phyloP scores from a whole-genome alignment of 2,329 filamentous ascomycete species.

The Ophiostoma ips region DNA sequence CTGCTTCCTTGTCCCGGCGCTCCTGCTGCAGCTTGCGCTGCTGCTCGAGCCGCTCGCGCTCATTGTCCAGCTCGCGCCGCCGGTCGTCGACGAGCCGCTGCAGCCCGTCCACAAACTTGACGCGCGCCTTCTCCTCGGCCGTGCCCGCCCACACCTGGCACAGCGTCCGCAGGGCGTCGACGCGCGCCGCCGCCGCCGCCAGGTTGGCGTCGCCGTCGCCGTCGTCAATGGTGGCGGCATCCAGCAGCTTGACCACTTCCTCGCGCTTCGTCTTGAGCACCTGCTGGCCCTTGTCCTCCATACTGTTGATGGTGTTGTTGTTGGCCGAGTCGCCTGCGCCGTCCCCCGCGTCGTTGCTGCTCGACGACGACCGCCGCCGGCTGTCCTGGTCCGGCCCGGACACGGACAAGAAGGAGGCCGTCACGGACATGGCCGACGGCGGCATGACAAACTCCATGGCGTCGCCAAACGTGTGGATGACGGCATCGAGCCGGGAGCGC shows the following conservation, averaged over 20 bases:
- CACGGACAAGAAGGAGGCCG: constrained; percentile 78
- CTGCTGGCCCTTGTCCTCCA: constrained; percentile 77
- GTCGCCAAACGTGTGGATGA: constrained; percentile 83
- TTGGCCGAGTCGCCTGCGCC: neutral
- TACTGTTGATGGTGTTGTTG: constrained; percentile 19
- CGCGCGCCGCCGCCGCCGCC: constrained; percentile 50
- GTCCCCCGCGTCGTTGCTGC: neutral
- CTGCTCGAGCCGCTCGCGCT: constrained; percentile 21
- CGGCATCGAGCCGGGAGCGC: constrained; percentile 68
- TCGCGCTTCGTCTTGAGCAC: constrained; percentile 55
- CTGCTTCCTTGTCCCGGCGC: neutral
- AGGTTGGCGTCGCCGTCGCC: constrained; percentile 25
- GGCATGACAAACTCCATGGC: constrained; percentile 93
- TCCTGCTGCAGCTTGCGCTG: neutral
- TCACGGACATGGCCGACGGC: constrained; percentile 71
- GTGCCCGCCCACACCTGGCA: constrained; percentile 88
- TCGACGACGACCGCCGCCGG: constrained; percentile 23
- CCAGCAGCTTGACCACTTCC: constrained; percentile 57
- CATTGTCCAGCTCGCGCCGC: constrained; percentile 38
- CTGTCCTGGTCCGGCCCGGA: constrained; percentile 65
- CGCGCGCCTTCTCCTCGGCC: constrained; percentile 76
- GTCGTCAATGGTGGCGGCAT: neutral
- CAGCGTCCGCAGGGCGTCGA: constrained; percentile 65
- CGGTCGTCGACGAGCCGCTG: constrained; percentile 72
- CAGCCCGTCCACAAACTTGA: constrained; percentile 68